Percentiles rank a stretch among this genome's conserved stretches.
phyloP scores from a whole-genome alignment of 148 eudicot genomes.

The Fagopyrum homotropicum region DNA sequence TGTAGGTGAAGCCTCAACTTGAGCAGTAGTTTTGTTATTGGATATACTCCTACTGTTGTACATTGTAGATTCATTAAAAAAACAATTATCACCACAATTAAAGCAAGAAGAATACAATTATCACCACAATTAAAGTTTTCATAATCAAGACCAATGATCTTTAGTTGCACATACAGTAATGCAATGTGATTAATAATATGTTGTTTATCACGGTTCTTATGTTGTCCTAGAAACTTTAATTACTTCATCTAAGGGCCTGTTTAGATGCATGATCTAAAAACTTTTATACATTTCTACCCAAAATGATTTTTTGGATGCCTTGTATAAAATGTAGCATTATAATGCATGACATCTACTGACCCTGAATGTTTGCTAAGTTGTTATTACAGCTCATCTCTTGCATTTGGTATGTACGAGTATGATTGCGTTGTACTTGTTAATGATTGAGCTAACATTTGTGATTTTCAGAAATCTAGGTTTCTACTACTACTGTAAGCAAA shows the following conservation, averaged over 20 bases:
- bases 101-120: neutral
- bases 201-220: neutral
- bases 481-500: neutral
- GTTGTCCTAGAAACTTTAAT: neutral
- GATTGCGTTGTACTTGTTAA: neutral
- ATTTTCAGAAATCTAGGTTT: slow-evolving; percentile 5
- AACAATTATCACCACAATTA: neutral
- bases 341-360: too few relatives aligned
- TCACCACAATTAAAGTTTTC: too few relatives aligned
- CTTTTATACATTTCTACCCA: too few relatives aligned
- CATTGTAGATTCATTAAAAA: neutral
- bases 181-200: neutral
- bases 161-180: neutral
- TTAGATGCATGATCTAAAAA: too few relatives aligned
- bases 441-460: neutral
- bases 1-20: neutral
- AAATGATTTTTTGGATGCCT: too few relatives aligned
- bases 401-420: neutral
- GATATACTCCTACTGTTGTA: neutral
- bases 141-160: neutral
- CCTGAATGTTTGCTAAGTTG: neutral
- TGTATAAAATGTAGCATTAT: too few relatives aligned
- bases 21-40: neutral
- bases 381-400: neutral
- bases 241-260: neutral